Percentiles rank a stretch among this genome's conserved stretches.
phyloP scores from a whole-genome alignment of 352 stramenopile species.

The Phytophthora macrochlamydospora region DNA sequence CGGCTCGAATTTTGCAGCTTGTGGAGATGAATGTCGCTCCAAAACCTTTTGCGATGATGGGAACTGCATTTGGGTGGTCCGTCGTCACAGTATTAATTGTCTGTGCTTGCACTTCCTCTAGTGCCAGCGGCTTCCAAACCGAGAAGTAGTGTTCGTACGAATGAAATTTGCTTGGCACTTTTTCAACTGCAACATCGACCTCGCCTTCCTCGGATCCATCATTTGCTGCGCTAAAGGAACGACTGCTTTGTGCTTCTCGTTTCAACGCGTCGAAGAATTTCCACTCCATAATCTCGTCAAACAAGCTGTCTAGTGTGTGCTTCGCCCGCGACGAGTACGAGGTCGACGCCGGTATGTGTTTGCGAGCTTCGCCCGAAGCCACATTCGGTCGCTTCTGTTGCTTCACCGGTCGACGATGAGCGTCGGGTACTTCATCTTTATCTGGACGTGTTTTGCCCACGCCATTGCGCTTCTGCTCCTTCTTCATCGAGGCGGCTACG shows the following conservation, averaged over 20 bases:
- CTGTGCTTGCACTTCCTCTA: slow-evolving; percentile 90
- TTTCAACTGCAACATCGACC: slow-evolving; percentile 61
- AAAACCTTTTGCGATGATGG: slow-evolving; percentile 51
- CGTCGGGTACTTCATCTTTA: slow-evolving; percentile 43
- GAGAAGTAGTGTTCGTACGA: slow-evolving; percentile 91
- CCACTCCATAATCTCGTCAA: slow-evolving; percentile 86
- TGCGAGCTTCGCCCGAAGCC: slow-evolving; percentile 24
- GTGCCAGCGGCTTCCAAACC: slow-evolving; percentile 85
- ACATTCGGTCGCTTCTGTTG: slow-evolving; percentile 55
- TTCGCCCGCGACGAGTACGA: slow-evolving; percentile 34
- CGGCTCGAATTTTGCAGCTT: slow-evolving; percentile 74
- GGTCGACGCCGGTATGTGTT: slow-evolving; percentile 9
- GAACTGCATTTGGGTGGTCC: slow-evolving; percentile 54
- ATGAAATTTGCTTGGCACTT: slow-evolving; percentile 83
- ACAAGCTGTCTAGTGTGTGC: slow-evolving; percentile 84
- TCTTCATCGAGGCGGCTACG: slow-evolving; percentile 25
- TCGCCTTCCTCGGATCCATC: slow-evolving; percentile 80
- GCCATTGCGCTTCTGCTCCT: slow-evolving; percentile 13
- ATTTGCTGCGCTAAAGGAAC: slow-evolving; percentile 54
- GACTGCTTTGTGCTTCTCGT: slow-evolving; percentile 59
- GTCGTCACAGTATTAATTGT: slow-evolving; percentile 81
- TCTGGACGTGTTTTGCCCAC: neutral
- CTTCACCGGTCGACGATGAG: slow-evolving; percentile 74
- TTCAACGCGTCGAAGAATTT: slow-evolving; percentile 70
- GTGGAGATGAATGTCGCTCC: slow-evolving; percentile 63